Evolutionary conservation across 1,139 yeast genomes (phyloP), one percentile per base, ranked within the genome.

Genomic region (Tardiomyces depauwii): DNA sequence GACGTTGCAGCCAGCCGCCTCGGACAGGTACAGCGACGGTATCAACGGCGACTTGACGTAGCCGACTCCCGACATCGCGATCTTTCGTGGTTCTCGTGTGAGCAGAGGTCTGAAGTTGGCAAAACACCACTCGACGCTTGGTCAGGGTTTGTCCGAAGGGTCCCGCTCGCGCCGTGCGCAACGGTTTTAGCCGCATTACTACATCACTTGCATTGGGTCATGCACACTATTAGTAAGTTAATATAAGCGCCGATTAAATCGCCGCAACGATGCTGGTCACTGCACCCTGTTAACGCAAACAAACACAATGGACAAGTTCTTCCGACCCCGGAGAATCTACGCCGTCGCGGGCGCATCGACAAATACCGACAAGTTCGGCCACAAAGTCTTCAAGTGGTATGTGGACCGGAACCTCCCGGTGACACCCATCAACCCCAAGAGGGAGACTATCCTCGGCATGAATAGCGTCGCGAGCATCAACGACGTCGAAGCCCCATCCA

Each of bases 341-440:
- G 79, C 77, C 1, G 91, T 85, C 1, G 74, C 81, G 0, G 95
- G 95, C 0, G 94, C 94, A 0, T 78, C 88, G 5, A 64, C 73
- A 18, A 77, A 80, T 57, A 73, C 82, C 0, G 53, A 67, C 12
- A 85, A 85, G 59, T 84, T 78, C 60, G 95, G 95, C 0, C 74
- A 70, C 67, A 81, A 78, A 60, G 82, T 85, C 42, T 63, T 82
- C 41, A 64, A 66, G 44, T 85, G 95, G 94, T 85, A 85, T 58
- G 52, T 73, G 12, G 62, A 63, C 47, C 83, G 76, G 49, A 62
- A 67, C 2, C 63, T 85, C 42, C 78, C 84, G 0, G 89, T 74
- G 1, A 66, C 74, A 5, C 89, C 93, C 11, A 70, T 85, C 51
- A 85, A 85, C 60, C 63, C 60, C 41, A 56, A 56, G 33, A 82